phyloP scores from a whole-genome alignment of 768 basidiomycete species.

The Brasilioporus rufonigricans region DNA sequence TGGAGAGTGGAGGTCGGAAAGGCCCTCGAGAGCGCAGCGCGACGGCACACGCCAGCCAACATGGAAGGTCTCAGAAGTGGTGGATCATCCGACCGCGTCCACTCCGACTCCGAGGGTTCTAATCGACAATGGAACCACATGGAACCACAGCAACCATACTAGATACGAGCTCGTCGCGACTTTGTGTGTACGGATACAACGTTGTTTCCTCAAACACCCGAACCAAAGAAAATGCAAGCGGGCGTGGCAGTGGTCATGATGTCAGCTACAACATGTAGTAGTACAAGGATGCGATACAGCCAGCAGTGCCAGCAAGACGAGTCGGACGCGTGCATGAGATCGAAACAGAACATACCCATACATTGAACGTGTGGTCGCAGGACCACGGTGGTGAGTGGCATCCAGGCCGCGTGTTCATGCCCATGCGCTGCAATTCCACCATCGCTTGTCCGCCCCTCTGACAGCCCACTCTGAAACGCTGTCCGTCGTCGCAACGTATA shows the following conservation, averaged over 20 bases:
- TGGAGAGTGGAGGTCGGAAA: background rate
- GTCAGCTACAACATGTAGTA: conserved; percentile 17
- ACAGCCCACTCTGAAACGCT: conserved; percentile 79
- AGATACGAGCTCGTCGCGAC: too few species aligned
- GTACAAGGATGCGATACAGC: conserved; percentile 23
- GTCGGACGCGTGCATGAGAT: conserved; percentile 1
- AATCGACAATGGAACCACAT: too few species aligned
- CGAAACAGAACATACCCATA: conserved; percentile 8
- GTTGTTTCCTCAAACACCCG: background rate
- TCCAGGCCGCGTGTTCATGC: conserved; percentile 26
- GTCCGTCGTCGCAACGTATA: conserved; percentile 66
- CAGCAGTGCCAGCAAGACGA: conserved; percentile 1
- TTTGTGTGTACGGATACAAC: conserved; percentile 12
- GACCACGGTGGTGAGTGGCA: background rate
- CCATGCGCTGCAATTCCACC: conserved; percentile 59
- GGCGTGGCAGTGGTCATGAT: background rate
- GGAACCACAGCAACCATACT: background rate
- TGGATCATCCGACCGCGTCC: background rate
- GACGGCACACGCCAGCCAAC: conserved; percentile 25
- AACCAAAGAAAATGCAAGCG: conserved; percentile 1
- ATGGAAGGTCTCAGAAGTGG: conserved; percentile 11
- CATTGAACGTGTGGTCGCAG: background rate
- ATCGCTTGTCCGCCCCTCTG: conserved; percentile 66
- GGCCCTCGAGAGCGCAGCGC: conserved; percentile 16
- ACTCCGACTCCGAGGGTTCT: background rate